Evolutionary conservation across 352 stramenopile genomes (phyloP).

Genomic region (Phytophthora pinifolia): DNA sequence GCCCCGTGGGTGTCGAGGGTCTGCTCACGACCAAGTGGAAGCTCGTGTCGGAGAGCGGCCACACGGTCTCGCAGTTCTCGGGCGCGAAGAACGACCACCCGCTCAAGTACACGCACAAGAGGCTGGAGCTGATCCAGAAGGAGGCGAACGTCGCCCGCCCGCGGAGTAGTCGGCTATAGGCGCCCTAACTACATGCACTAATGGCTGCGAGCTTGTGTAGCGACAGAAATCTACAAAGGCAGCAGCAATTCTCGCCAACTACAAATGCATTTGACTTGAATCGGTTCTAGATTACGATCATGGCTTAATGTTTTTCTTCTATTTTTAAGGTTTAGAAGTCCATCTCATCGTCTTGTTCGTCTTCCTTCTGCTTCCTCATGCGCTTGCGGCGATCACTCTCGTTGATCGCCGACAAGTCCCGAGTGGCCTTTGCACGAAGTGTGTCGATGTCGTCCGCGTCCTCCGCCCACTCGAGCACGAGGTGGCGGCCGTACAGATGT

Average conservation of each 20-base stretch:
- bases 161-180: constrained; percentile 73
- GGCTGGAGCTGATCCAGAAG: constrained; percentile 69
- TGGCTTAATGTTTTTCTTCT: no score
- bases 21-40: constrained; percentile 99
- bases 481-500: constrained; percentile 98
- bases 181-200: constrained; percentile 5
- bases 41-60: constrained; percentile 82
- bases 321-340: no score
- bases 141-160: constrained; percentile 59
- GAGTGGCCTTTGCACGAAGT: constrained; percentile 79
- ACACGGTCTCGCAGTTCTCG: constrained; percentile 79
- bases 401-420: constrained; percentile 69
- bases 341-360: constrained; percentile 41
- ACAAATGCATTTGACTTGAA: constrained; percentile 22
- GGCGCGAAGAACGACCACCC: constrained; percentile 34
- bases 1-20: constrained; percentile 95
- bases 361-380: constrained; percentile 48
- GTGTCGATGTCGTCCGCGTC: constrained; percentile 87
- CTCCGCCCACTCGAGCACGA: constrained; percentile 98
- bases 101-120: constrained; percentile 80
- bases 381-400: constrained; percentile 71
- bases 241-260: constrained; percentile 1
- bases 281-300: not conserved
- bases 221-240: constrained; percentile 4
- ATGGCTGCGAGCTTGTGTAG: constrained; percentile 2